Conservation (phyloP, 1,284 basidiomycete genomes). For the Austroboletus olivaceoglutinosus region DNA sequence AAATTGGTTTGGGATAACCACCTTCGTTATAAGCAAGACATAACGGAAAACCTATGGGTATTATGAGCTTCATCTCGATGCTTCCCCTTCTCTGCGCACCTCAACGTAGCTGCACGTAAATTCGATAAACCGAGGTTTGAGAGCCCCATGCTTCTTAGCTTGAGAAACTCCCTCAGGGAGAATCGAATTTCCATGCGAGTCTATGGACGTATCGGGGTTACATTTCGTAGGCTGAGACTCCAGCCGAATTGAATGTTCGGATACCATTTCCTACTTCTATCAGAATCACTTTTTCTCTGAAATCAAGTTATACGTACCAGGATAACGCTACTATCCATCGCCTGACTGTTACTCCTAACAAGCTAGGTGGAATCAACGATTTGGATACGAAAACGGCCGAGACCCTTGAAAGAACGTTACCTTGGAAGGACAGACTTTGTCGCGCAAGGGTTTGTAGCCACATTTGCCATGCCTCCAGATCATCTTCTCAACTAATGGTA, state of each 20-base stretch:
- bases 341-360: constrained; percentile 32
- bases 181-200: constrained; percentile 48
- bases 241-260: constrained; percentile 59
- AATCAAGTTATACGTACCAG: constrained; percentile 42
- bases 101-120: constrained; percentile 66
- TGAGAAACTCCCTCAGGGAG: constrained; percentile 46
- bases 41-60: constrained; percentile 66
- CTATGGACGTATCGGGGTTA: constrained; percentile 40
- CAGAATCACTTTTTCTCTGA: background rate
- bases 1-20: constrained; percentile 72
- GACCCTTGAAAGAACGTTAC: constrained; percentile 35
- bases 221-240: constrained; percentile 46
- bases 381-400: background rate
- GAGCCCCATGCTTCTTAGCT: constrained; percentile 41
- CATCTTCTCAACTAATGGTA: constrained; percentile 60
- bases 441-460: constrained; percentile 65
- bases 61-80: background rate
- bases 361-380: constrained; percentile 21
- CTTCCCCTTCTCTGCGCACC: constrained; percentile 36
- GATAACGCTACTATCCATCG: constrained; percentile 55
- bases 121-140: constrained; percentile 77
- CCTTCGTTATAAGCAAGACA: constrained; percentile 58
- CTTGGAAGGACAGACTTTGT: constrained; percentile 73
- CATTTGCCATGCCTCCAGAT: constrained; percentile 70
- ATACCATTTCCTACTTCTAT: constrained; percentile 63